A percentile compares a stretch with the other conserved stretches of the same genome.
These are phyloP conservation scores for Trichoderma polysporum DNA, from an alignment of 2,329 filamentous ascomycete species.

Conservation along the genomic window DNA sequence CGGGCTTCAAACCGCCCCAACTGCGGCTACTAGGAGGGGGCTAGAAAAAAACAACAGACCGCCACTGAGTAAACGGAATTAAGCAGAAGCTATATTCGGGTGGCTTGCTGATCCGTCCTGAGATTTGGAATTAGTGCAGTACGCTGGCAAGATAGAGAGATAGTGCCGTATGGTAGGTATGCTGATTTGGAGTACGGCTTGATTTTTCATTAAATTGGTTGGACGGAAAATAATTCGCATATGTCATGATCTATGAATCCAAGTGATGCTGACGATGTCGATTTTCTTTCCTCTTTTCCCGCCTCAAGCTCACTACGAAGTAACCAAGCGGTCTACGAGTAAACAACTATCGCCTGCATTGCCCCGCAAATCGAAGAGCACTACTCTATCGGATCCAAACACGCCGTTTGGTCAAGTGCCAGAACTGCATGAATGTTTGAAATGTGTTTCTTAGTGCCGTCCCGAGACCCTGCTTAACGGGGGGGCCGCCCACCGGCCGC, in stretches of 20 bases:
- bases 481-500: not conserved
- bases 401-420: not conserved
- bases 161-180: too few relatives aligned
- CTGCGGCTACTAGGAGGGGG: not conserved
- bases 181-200: not conserved
- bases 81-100: not conserved
- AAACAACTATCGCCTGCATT: too few relatives aligned
- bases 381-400: not conserved
- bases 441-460: slow-evolving; percentile 13
- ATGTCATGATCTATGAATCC: not conserved
- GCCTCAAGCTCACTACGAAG: not conserved
- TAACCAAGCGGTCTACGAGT: not conserved
- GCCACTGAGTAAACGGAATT: too few relatives aligned
- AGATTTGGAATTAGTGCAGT: not conserved
- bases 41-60: not conserved
- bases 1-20: not conserved
- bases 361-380: not conserved
- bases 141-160: not conserved
- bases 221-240: not conserved
- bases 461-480: not conserved
- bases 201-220: too few relatives aligned
- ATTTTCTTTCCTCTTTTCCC: too few relatives aligned
- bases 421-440: slow-evolving; percentile 9
- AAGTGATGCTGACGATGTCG: too few relatives aligned
- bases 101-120: not conserved